Percentiles rank a stretch among this genome's conserved stretches.
Conservation (phyloP, 2,329 filamentous ascomycete genomes). For the Coniochaeta prunicola region DNA sequence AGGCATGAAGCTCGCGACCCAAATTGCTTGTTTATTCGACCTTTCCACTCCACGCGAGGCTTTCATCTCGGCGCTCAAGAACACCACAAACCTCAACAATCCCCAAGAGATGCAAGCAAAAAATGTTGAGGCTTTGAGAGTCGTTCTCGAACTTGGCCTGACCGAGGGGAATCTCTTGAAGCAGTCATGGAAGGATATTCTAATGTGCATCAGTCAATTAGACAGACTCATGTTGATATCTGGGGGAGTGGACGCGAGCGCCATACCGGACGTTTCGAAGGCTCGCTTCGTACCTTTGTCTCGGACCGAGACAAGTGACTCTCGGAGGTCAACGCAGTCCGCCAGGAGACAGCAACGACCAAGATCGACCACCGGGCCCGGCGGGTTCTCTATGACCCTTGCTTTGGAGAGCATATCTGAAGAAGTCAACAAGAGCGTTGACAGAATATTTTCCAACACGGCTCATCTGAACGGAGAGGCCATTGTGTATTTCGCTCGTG, state of each 20-base stretch:
- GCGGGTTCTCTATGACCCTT: conserved; percentile 67
- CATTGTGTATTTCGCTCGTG: conserved; percentile 90
- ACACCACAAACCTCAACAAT: conserved; percentile 94
- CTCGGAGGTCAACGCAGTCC: conserved; percentile 62
- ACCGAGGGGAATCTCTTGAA: conserved; percentile 86
- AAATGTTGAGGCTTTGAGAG: conserved; percentile 91
- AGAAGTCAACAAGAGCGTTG: conserved; percentile 86
- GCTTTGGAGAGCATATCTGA: conserved; percentile 88
- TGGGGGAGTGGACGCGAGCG: conserved; percentile 86
- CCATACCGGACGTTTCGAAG: conserved; percentile 85
- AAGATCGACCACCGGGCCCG: conserved; percentile 51
- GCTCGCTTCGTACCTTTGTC: conserved; percentile 61
- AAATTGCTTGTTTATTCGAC: conserved; percentile 89
- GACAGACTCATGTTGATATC: conserved; percentile 93
- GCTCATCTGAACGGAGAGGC: conserved; percentile 88
- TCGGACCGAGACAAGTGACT: conserved; percentile 44
- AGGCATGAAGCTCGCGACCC: conserved; percentile 88
- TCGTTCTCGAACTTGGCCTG: conserved; percentile 83
- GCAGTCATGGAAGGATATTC: conserved; percentile 89
- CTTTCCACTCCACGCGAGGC: conserved; percentile 89
- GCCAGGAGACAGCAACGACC: conserved; percentile 35
- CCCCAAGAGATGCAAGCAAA: conserved; percentile 91
- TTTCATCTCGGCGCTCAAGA: conserved; percentile 86
- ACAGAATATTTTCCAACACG: conserved; percentile 94
- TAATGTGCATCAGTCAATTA: conserved; percentile 92